Percentiles rank a stretch among this genome's conserved stretches.
phyloP scores from a whole-genome alignment of 2,329 filamentous ascomycete species.

The Talaromyces sp. region DNA sequence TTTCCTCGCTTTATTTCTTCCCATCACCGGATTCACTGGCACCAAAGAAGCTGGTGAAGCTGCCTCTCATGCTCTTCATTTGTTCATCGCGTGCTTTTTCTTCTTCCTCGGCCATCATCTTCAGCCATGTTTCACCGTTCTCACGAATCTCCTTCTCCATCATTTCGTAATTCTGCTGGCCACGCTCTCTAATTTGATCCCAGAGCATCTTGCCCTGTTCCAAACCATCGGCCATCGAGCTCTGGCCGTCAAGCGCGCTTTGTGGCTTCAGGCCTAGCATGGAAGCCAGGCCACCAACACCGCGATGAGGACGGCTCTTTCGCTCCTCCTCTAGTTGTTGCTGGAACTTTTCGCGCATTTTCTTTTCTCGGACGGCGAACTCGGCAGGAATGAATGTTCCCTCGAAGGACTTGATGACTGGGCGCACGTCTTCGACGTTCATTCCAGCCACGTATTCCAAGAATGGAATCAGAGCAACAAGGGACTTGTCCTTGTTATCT shows the following conservation, averaged over 20 bases:
- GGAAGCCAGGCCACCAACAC: slow-evolving; percentile 64
- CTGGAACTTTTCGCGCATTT: slow-evolving; percentile 79
- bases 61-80: slow-evolving; percentile 86
- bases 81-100: slow-evolving; percentile 87
- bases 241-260: slow-evolving; percentile 61
- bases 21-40: slow-evolving; percentile 20
- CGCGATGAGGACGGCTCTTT: slow-evolving; percentile 55
- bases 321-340: slow-evolving; percentile 68
- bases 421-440: slow-evolving; percentile 81
- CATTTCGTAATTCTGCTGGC: slow-evolving; percentile 82
- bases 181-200: slow-evolving; percentile 87
- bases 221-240: slow-evolving; percentile 68
- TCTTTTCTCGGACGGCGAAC: slow-evolving; percentile 82
- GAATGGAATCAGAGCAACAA: slow-evolving; percentile 89
- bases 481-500: slow-evolving; percentile 73
- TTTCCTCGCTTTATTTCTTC: slow-evolving; percentile 6
- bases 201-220: slow-evolving; percentile 95
- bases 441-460: slow-evolving; percentile 95
- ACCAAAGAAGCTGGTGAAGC: slow-evolving; percentile 58
- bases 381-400: slow-evolving; percentile 85
- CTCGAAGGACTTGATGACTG: slow-evolving; percentile 81
- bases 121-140: slow-evolving; percentile 92
- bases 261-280: slow-evolving; percentile 73
- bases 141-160: slow-evolving; percentile 88
- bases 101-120: slow-evolving; percentile 84